Evolutionary conservation across 169 alveolate species (phyloP).

Genomic region (Theileria parva): DNA sequence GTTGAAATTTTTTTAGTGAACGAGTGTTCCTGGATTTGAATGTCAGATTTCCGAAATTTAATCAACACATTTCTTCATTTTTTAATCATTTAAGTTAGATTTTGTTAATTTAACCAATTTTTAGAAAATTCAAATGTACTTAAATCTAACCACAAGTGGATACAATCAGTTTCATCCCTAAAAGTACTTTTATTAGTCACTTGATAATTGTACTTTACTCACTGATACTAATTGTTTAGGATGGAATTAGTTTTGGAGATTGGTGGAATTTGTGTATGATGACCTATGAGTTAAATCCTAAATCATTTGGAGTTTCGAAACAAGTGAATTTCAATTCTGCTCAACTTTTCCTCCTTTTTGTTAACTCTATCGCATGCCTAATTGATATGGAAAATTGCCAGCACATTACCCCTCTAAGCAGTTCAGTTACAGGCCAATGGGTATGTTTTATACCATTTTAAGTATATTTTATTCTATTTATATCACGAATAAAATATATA

Average conservation of each 20-base stretch:
- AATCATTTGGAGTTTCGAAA: constrained; percentile 9
- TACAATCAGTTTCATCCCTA: too few species aligned
- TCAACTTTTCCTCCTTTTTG: background rate
- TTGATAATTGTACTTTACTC: too few species aligned
- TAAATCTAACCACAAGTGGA: too few species aligned
- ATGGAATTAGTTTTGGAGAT: background rate
- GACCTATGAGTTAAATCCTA: background rate
- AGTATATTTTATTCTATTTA: too few species aligned
- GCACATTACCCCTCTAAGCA: background rate
- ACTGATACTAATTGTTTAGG: background rate
- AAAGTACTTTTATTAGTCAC: too few species aligned
- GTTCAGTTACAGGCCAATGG: constrained; percentile 48
- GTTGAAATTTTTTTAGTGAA: background rate
- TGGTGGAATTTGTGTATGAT: background rate
- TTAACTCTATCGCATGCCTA: constrained; percentile 28
- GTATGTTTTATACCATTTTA: constrained; percentile 13
- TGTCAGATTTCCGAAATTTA: constrained; percentile 4
- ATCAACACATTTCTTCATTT: constrained; percentile 14
- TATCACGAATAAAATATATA: background rate
- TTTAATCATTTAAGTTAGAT: constrained; percentile 20
- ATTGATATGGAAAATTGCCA: constrained; percentile 45
- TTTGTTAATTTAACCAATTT: too few species aligned
- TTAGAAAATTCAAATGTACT: too few species aligned
- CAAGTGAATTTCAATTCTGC: background rate
- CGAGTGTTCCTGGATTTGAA: constrained; percentile 6